Percentiles rank a stretch among this genome's conserved stretches.
phyloP scores from a whole-genome alignment of 257 asterid species.

The Fraxinus anomala region DNA sequence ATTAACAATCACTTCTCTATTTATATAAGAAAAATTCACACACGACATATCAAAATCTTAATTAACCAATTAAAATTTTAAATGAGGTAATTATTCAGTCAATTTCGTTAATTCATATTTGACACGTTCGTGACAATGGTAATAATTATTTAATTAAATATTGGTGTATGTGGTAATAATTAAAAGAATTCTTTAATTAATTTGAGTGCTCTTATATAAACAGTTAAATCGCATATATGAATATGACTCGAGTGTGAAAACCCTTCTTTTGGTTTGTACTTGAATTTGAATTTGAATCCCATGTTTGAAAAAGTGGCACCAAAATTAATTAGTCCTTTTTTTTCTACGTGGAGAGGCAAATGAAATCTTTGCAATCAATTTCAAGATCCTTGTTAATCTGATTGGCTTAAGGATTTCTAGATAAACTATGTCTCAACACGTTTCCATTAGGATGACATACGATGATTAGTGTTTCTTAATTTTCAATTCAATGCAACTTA shows the following conservation, averaged over 20 bases:
- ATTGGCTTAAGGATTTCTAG: constrained; percentile 11
- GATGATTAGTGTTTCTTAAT: constrained; percentile 21
- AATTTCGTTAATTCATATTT: neutral
- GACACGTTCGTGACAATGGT: no score
- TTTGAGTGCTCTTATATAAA: neutral
- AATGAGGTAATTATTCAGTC: constrained; percentile 11
- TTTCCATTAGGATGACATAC: constrained; percentile 22
- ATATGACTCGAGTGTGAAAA: neutral
- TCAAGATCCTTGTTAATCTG: constrained; percentile 3
- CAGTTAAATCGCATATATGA: neutral
- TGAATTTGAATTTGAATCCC: constrained; percentile 4
- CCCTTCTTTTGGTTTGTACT: neutral
- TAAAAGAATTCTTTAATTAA: no score
- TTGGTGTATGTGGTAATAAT: no score
- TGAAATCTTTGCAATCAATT: constrained; percentile 6
- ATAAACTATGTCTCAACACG: constrained; percentile 37
- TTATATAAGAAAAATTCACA: no score
- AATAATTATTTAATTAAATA: no score
- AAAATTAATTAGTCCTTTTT: neutral
- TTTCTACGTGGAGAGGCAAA: constrained; percentile 4
- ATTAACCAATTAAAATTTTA: neutral
- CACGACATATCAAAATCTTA: no score
- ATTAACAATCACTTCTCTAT: no score
- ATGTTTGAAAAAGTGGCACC: constrained; percentile 19
- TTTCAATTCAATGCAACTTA: constrained; percentile 7